Evolutionary conservation across 2,329 filamentous ascomycete genomes (phyloP).

Genomic region (Pyricularia sp.): DNA sequence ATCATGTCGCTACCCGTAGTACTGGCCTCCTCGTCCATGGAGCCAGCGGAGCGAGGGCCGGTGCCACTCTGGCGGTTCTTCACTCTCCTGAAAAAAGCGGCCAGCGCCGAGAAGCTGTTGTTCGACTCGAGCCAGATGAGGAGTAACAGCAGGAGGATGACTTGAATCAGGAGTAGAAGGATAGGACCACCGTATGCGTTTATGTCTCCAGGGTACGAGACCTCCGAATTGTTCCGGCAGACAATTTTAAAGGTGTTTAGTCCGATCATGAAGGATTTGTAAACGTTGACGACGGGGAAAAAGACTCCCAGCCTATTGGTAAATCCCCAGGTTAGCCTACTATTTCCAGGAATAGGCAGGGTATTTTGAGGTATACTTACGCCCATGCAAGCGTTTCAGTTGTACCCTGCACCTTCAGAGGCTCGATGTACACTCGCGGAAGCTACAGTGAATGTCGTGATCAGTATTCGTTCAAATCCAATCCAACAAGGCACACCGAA

Average conservation of each 20-base stretch:
- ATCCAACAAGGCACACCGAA: slow-evolving; percentile 31
- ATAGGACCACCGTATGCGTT: slow-evolving; percentile 76
- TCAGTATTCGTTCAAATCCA: too few species aligned
- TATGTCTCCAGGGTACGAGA: slow-evolving; percentile 60
- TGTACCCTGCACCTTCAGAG: not conserved
- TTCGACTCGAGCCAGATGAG: slow-evolving; percentile 78
- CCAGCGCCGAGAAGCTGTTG: slow-evolving; percentile 41
- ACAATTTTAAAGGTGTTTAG: slow-evolving; percentile 78
- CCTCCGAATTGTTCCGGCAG: slow-evolving; percentile 55
- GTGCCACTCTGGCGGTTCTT: slow-evolving; percentile 16
- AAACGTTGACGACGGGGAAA: not conserved
- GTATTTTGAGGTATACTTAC: not conserved
- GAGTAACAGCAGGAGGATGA: slow-evolving; percentile 58
- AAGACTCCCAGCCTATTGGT: not conserved
- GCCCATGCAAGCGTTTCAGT: not conserved
- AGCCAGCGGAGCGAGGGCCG: slow-evolving; percentile 10
- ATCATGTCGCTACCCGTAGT: not conserved
- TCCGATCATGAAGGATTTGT: slow-evolving; percentile 54
- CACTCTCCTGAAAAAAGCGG: slow-evolving; percentile 20
- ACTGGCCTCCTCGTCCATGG: slow-evolving; percentile 41
- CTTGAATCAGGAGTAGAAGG: slow-evolving; percentile 70
- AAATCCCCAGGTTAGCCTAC: too few species aligned
- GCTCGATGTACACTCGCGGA: not conserved
- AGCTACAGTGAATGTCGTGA: not conserved
- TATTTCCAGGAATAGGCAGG: too few species aligned